Base-by-base conservation (phyloP, 805 yeast species). In the Saturnispora sanitii region DNA sequence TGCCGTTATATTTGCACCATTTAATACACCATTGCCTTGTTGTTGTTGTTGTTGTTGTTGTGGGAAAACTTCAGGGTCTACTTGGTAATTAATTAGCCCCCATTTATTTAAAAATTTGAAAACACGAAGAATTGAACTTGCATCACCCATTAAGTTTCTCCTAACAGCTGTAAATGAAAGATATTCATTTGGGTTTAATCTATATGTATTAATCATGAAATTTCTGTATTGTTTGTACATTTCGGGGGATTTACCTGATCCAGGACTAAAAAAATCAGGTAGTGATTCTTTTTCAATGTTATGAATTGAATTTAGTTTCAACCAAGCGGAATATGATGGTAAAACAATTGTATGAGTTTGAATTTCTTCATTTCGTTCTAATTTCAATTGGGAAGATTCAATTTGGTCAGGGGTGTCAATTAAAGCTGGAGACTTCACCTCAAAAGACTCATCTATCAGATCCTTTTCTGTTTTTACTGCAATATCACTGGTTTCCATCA, bases 21-120 rank as follows among this genome's bases (percentile, higher is more conserved):
- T 38, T 75, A 67, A n/a, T n/a, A n/a, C n/a, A n/a, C n/a, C n/a
- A n/a, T n/a, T n/a, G n/a, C n/a, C n/a, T n/a, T n/a, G n/a, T n/a
- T n/a, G n/a, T n/a, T n/a, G n/a, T n/a, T n/a, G n/a, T n/a, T n/a
- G n/a, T n/a, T n/a, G n/a, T n/a, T n/a, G n/a, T 20, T 71, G 70
- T 3, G 94, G 92, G 47, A 79, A 73, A 40, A 78, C 67, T 47
- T 76, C 82, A 1, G 88, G 84, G 55, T 81, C 83, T 2, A 88
- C 94, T 60, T 88, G 96, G 58, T 88, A 88, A 60, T 88, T 88
- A 40, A 88, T 84, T 38, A 88, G 66, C 0, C 96, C 96, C 96
- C 96, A 88, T 57, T 82, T 82, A 50, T 77, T 84, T 43, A 88
- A 64, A 55, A 88, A 87, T 39, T 79, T 71, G 55, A 85, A 95